Evolutionary conservation across 768 basidiomycete genomes (phyloP), one percentile per base, ranked within the genome.

Genomic region (Tulasnella sp.): DNA sequence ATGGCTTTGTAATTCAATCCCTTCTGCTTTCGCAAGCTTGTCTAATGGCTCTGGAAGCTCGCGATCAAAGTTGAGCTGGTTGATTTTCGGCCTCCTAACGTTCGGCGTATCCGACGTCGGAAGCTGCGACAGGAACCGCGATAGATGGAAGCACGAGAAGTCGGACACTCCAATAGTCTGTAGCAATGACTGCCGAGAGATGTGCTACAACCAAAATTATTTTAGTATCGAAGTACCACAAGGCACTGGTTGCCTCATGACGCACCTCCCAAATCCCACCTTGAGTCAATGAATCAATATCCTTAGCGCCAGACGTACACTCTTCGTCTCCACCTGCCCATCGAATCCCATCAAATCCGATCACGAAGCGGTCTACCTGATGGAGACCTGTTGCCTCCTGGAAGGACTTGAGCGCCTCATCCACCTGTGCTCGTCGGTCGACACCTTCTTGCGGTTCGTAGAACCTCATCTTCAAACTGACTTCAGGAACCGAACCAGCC

Each of bases 41-140:
- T 24, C 58, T 3, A 53, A 58, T 17, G 50, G 38, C 21, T 44
- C 48, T 1, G 62, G 62, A 10, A 56, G 51, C n/a, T 60, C 58
- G 9, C 52, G 44, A 32, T 63, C 62, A 27, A 63, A 63, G 44
- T 63, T 63, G 13, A 63, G 62, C 23, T 63, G 62, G 32, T 63
- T 38, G 21, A 60, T 38, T 15, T 24, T 32, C 1, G 58, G 51
- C 53, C 48, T 5, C 27, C 62, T 26, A 15, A 53, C 5, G 15
- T 41, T 7, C 32, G 21, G 27, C 26, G 47, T 23, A 4, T 24
- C 23, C 44, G 54, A 4, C 9, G 51, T n/a, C 19, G 56, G 29
- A 13, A 63, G 41, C 27, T 43, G 27, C 19, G 44, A 34, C 4
- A 60, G 42, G 3, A 60, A 58, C 21, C 15, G 41, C 13, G 30